phyloP scores from a whole-genome alignment of 805 yeast genomes.

The Hanseniaspora meyeri region DNA sequence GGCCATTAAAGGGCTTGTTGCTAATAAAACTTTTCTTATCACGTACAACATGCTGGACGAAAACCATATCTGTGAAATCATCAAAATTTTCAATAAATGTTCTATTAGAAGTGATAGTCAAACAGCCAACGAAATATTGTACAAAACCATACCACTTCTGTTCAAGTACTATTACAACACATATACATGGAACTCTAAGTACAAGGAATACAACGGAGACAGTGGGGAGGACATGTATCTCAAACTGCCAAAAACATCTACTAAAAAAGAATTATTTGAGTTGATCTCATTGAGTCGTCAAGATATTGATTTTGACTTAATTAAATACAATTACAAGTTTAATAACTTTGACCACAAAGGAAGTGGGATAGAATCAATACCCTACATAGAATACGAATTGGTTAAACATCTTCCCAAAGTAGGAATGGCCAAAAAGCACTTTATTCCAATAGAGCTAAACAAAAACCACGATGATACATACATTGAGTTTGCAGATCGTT shows the following conservation, averaged over 20 bases:
- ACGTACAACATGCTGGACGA: not conserved
- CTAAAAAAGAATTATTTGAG: not conserved
- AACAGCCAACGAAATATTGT: not conserved
- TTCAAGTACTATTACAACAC: conserved; percentile 5
- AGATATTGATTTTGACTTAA: not conserved
- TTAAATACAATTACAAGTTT: not conserved
- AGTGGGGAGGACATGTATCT: not conserved
- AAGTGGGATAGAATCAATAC: not conserved
- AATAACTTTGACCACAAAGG: not conserved
- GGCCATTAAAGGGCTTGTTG: not conserved
- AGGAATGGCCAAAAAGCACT: not conserved
- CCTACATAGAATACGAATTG: not conserved
- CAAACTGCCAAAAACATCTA: not conserved
- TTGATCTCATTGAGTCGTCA: not conserved
- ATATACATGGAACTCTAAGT: not conserved
- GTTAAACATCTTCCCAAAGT: not conserved
- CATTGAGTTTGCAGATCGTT: not conserved
- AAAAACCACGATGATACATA: not conserved
- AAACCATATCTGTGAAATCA: not conserved
- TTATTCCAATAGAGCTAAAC: not conserved
- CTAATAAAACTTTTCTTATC: not conserved
- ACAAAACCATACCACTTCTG: conserved; percentile 4
- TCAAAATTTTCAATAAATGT: not conserved
- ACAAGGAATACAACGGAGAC: not conserved
- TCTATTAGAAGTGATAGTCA: not conserved